Evolutionary conservation across 495 filamentous ascomycete genomes (phyloP), one percentile per base, ranked within the genome.

Genomic region (Pyronema domesticum): DNA sequence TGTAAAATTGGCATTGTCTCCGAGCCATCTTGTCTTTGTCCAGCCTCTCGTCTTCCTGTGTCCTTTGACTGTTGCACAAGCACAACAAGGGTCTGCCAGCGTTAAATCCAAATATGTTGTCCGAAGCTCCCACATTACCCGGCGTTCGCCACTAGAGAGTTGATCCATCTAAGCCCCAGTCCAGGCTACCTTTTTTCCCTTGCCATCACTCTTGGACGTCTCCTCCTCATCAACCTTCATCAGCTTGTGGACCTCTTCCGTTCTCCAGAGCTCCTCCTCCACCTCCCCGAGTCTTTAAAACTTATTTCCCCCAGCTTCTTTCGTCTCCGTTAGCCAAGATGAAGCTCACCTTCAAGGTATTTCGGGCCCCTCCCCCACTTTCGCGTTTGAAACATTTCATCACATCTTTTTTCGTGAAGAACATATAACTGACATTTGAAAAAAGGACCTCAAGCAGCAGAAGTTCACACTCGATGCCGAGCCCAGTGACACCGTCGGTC

Each of bases 401-500:
- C 49, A 39, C 17, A n/a, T 35, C 47, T 18, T 5, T 39, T 36
- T 8, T 13, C 4, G 37, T 39, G 59, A 68, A 57, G 67, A 53
- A 40, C 23, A 11, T 30, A 57, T 57, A 42, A 45, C 56, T 52
- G 35, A 42, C 52, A 35, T 42, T 53, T 30, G 35, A 43, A 44
- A 36, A 6, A 61, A 93, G 88, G 91, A 98, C 71, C 75, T 98
- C 64, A 95, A 95, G 74, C 89, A 96, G 68, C 85, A 95, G 65
- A 95, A 95, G 76, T 98, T 98, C 69, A 76, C 79, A 55, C 81
- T 98, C 71, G 89, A 96, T 60, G 85, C 82, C 56, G 91, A 96
- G 68, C 86, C 89, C 52, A 82, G 83, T 55, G 88, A 94, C 66
- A 85, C 84, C 63, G 89, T 95, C 83, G 60, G 83, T 70, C 60